These are phyloP conservation scores for Byssothecium circinans DNA, from an alignment of 2,329 filamentous ascomycete species.

Conservation along the genomic window DNA sequence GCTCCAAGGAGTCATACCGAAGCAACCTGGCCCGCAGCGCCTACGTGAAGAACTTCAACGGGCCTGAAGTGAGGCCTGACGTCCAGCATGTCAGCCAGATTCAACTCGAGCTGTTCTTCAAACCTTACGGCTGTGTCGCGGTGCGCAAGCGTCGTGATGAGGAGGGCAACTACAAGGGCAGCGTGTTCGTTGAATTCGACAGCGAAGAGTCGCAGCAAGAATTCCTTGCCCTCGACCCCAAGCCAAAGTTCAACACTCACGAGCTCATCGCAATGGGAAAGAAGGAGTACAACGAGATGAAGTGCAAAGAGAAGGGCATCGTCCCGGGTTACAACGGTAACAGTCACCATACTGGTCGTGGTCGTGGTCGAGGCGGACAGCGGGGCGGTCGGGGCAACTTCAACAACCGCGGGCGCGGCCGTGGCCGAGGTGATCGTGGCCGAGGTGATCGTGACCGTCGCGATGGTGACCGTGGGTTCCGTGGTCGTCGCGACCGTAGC, in stretches of 20 bases:
- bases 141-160: conserved; percentile 82
- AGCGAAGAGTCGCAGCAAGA: conserved; percentile 75
- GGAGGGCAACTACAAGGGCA: conserved; percentile 82
- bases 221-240: conserved; percentile 78
- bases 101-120: conserved; percentile 91
- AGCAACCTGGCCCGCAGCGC: conserved; percentile 73
- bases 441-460: conserved; percentile 29
- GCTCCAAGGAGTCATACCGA: conserved; percentile 57
- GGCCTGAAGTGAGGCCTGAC: conserved; percentile 51
- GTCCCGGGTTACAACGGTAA: conserved; percentile 33
- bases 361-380: conserved; percentile 20
- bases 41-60: conserved; percentile 91
- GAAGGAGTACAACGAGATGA: conserved; percentile 71
- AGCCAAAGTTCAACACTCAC: conserved; percentile 80
- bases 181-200: conserved; percentile 91
- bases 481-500: conserved; percentile 29
- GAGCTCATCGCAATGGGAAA: conserved; percentile 85
- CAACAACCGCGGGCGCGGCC: conserved; percentile 7
- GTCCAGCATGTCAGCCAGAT: conserved; percentile 85
- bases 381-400: conserved; percentile 33
- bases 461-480: conserved; percentile 12
- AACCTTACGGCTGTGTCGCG: conserved; percentile 73
- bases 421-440: conserved; percentile 4
- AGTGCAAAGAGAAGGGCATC: conserved; percentile 51
- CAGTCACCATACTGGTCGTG: conserved; percentile 1